These are phyloP conservation scores for Fusarium penzigii DNA, from an alignment of 2,329 filamentous ascomycete species.

Conservation along the genomic window DNA sequence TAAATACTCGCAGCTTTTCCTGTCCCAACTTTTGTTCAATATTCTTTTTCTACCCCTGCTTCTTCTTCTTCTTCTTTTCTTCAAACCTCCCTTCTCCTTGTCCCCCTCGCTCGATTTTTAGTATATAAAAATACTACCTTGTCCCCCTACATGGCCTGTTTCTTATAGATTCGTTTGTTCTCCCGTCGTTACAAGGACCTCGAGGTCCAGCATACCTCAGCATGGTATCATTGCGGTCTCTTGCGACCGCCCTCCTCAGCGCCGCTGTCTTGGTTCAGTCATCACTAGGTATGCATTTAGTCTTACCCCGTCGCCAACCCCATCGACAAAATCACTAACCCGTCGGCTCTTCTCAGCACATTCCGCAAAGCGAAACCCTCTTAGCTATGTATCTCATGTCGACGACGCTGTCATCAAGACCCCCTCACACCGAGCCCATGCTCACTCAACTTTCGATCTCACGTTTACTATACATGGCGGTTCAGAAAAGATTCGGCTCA, in stretches of 20 bases:
- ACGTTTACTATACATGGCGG: conserved; percentile 72
- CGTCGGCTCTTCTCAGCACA: conserved; percentile 52
- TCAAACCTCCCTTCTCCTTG: too few species aligned
- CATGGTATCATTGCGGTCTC: conserved; percentile 37
- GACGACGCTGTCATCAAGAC: conserved; percentile 78
- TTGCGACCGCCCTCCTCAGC: conserved; percentile 34
- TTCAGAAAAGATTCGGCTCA: conserved; percentile 72
- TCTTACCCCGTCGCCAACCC: background rate
- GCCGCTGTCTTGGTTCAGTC: conserved; percentile 33
- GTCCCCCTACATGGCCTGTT: too few species aligned
- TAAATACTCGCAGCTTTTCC: too few species aligned
- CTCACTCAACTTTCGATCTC: conserved; percentile 81
- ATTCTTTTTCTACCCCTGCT: too few species aligned
- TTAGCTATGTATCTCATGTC: conserved; percentile 72
- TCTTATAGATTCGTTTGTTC: too few species aligned
- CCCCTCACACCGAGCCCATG: conserved; percentile 75
- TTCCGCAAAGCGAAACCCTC: conserved; percentile 73
- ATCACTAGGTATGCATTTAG: conserved; percentile 32
- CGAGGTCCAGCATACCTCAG: conserved; percentile 18
- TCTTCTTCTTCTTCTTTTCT: too few species aligned
- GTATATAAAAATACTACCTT: too few species aligned
- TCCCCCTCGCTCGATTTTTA: too few species aligned
- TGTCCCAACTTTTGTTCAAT: too few species aligned
- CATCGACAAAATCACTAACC: conserved; percentile 22
- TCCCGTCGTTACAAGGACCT: background rate